Conservation (phyloP, 1,139 yeast species). For the Kodamaea sp. region DNA sequence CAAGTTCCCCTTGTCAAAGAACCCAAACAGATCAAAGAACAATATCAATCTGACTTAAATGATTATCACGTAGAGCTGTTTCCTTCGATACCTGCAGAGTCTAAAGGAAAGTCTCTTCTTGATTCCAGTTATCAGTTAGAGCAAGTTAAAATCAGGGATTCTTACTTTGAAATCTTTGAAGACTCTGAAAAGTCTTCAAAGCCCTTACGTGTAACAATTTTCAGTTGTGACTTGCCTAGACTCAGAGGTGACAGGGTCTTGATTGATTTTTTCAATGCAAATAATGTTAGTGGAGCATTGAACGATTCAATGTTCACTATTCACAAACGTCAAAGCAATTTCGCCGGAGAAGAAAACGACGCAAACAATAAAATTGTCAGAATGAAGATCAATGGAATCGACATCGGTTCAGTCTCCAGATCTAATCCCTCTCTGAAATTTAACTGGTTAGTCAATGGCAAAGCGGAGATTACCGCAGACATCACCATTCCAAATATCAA, state of each 20-base stretch:
- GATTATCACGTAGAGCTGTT: conserved; percentile 26
- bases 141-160: conserved; percentile 55
- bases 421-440: conserved; percentile 47
- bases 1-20: neutral
- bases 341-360: conserved; percentile 24
- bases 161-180: conserved; percentile 47
- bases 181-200: conserved; percentile 24
- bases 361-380: conserved; percentile 51
- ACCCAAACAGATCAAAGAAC: conserved; percentile 18
- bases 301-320: conserved; percentile 74
- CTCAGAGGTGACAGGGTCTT: conserved; percentile 59
- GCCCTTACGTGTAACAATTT: conserved; percentile 56
- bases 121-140: conserved; percentile 51
- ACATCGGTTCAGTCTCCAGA: conserved; percentile 46
- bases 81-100: neutral
- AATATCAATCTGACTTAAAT: conserved; percentile 35
- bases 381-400: conserved; percentile 65
- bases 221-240: conserved; percentile 64
- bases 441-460: conserved; percentile 72
- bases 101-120: conserved; percentile 16
- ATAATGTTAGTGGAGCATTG: conserved; percentile 69
- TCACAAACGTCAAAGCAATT: conserved; percentile 50
- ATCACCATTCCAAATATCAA: conserved; percentile 58
- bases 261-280: conserved; percentile 68
- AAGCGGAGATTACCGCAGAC: conserved; percentile 69